These are phyloP conservation scores for Fraxinus baroniana DNA, from an alignment of 305 asterid species.

Conservation along the genomic window DNA sequence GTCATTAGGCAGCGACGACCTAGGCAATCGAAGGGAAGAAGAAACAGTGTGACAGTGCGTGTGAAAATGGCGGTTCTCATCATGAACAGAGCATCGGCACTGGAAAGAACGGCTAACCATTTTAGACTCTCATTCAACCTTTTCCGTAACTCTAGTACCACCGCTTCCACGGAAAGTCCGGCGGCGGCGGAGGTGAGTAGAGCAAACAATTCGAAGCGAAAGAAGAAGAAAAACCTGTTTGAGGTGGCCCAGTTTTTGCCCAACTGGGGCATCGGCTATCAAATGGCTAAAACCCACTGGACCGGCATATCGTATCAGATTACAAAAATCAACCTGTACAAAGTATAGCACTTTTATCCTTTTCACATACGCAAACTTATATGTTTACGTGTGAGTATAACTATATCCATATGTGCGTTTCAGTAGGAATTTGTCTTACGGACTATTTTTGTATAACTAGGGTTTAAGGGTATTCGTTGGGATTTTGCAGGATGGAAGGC, in stretches of 20 bases:
- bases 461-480: constrained; percentile 18
- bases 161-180: constrained; percentile 32
- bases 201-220: constrained; percentile 48
- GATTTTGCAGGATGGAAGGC: constrained; percentile 79
- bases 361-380: neutral
- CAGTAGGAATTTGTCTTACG: neutral
- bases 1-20: neutral
- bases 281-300: constrained; percentile 82
- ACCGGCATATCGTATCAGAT: constrained; percentile 46
- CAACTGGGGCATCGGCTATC: constrained; percentile 87
- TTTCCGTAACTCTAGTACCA: constrained; percentile 48
- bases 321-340: constrained; percentile 89
- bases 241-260: constrained; percentile 67
- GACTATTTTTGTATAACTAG: neutral
- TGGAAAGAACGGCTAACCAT: constrained; percentile 38
- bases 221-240: constrained; percentile 71
- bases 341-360: constrained; percentile 33
- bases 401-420: neutral
- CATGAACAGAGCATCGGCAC: constrained; percentile 33
- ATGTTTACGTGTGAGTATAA: neutral
- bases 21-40: neutral
- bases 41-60: neutral
- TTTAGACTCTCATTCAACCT: constrained; percentile 43
- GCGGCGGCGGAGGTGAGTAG: constrained; percentile 14
- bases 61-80: constrained; percentile 61